Conservation (phyloP, 805 yeast genomes). For the Naumovozyma dairenensis region DNA sequence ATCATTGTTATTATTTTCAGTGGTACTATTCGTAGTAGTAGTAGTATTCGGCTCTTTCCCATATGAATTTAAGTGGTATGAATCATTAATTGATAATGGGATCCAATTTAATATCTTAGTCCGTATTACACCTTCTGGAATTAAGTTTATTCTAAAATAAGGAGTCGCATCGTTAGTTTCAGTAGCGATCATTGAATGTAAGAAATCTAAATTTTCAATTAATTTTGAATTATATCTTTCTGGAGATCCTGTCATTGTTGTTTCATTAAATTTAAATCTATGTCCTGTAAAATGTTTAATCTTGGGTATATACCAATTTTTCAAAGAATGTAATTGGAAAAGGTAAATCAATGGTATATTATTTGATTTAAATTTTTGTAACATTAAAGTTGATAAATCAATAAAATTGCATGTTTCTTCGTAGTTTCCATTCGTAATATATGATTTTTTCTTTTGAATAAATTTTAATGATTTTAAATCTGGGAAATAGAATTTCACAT, state of each 20-base stretch:
- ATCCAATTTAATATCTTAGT: slow-evolving; percentile 20
- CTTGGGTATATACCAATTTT: slow-evolving; percentile 19
- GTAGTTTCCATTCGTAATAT: neutral
- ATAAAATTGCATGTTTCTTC: slow-evolving; percentile 17
- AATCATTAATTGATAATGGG: no score
- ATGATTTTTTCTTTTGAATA: slow-evolving; percentile 2
- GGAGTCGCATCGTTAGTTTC: slow-evolving; percentile 20
- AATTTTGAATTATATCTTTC: slow-evolving; percentile 8
- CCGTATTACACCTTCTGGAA: slow-evolving; percentile 16
- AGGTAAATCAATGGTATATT: slow-evolving; percentile 8
- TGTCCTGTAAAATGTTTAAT: slow-evolving; percentile 19
- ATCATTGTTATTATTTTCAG: no score
- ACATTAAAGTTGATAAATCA: slow-evolving; percentile 12
- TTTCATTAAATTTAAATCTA: slow-evolving; percentile 16
- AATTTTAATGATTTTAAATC: slow-evolving; percentile 9
- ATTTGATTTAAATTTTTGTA: slow-evolving; percentile 9
- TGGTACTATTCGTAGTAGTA: no score
- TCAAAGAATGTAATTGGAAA: slow-evolving; percentile 19
- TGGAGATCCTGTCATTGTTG: slow-evolving; percentile 9
- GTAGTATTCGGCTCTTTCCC: no score
- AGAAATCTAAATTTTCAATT: slow-evolving; percentile 9
- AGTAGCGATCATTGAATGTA: slow-evolving; percentile 12
- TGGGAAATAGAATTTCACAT: slow-evolving; percentile 9
- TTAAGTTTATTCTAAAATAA: slow-evolving; percentile 15
- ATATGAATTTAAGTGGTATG: no score